phyloP scores from a whole-genome alignment of 2,329 filamentous ascomycete species.

The Harringtonia aguacate region DNA sequence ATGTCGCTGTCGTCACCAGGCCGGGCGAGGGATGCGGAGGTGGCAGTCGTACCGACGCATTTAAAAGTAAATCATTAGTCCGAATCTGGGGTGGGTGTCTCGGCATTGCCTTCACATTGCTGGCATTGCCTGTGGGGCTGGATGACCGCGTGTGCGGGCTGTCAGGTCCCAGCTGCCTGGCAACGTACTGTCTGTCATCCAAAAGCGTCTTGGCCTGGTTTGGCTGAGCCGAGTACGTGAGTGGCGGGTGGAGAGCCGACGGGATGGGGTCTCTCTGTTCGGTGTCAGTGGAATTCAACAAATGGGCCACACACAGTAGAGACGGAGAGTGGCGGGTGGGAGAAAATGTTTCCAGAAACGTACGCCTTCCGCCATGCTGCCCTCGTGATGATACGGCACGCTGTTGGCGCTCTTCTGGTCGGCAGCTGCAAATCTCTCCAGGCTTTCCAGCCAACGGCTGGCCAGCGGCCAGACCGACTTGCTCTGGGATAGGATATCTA shows the following conservation, averaged over 20 bases:
- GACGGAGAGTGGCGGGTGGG: background rate
- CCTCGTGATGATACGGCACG: constrained; percentile 20
- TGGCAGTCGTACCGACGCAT: constrained; percentile 8
- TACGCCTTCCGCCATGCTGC: constrained; percentile 37
- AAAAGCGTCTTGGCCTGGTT: constrained; percentile 10
- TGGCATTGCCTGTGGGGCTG: constrained; percentile 7
- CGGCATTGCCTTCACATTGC: constrained; percentile 1
- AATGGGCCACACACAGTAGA: constrained; percentile 2
- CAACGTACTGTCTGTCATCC: constrained; percentile 8
- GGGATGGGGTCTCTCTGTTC: constrained; percentile 14
- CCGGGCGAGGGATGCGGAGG: constrained; percentile 6
- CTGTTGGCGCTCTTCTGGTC: constrained; percentile 28
- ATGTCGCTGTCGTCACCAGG: background rate
- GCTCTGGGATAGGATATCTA: constrained; percentile 33
- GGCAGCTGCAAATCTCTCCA: constrained; percentile 30
- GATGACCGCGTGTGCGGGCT: constrained; percentile 4
- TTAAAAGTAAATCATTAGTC: constrained; percentile 4
- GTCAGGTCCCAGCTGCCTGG: constrained; percentile 3
- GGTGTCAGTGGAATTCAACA: constrained; percentile 2
- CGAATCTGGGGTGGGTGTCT: constrained; percentile 10
- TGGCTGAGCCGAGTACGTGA: constrained; percentile 7
- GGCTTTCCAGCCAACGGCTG: constrained; percentile 33
- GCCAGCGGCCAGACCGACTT: constrained; percentile 40
- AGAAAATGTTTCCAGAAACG: constrained; percentile 7
- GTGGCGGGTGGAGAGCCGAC: constrained; percentile 12